phyloP scores from a whole-genome alignment of 768 basidiomycete genomes.

The Candolleomyces aberdarensis region DNA sequence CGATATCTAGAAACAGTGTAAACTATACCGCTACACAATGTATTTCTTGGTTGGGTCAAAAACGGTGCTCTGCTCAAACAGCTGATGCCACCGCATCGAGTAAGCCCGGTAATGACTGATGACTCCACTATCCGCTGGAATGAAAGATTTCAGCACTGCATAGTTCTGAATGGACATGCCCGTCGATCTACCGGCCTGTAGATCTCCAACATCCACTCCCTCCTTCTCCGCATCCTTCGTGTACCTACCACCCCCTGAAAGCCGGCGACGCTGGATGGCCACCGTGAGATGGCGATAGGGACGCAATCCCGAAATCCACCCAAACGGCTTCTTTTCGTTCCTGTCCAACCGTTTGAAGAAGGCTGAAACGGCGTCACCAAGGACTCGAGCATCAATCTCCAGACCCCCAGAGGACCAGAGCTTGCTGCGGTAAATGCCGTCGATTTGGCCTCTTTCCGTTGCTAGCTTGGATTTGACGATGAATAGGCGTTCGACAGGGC shows the following conservation, averaged over 20 bases:
- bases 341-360: not conserved
- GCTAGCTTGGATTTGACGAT: not conserved
- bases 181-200: not conserved
- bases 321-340: not conserved
- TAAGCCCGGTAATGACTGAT: no score
- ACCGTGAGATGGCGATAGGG: not conserved
- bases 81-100: no score
- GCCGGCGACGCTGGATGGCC: not conserved
- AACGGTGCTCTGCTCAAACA: no score
- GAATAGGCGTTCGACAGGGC: not conserved
- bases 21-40: not conserved
- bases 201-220: not conserved
- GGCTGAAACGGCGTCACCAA: no score
- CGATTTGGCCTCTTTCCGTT: not conserved
- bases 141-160: not conserved
- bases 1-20: no score
- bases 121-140: no score
- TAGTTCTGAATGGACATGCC: not conserved
- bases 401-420: not conserved
- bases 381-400: not conserved
- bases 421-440: no score
- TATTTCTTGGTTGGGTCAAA: no score
- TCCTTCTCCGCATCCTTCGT: not conserved
- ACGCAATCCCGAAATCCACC: not conserved
- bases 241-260: not conserved